Evolutionary conservation across 2,329 filamentous ascomycete species (phyloP).

Genomic region (Arthroderma sp.): DNA sequence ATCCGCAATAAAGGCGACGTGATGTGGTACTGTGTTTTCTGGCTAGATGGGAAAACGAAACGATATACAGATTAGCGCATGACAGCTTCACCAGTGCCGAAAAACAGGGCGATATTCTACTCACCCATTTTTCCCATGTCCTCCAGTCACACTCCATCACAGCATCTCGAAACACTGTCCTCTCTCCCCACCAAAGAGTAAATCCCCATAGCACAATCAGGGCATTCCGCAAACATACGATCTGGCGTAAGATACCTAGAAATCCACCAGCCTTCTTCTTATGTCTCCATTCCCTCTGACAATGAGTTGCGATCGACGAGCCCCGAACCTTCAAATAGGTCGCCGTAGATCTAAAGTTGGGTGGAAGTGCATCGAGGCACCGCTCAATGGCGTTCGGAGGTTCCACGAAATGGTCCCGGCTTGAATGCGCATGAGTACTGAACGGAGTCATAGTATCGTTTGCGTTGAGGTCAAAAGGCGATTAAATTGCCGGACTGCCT

Average conservation of each 20-base stretch:
- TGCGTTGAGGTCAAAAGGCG: neutral
- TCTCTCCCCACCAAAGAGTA: constrained; percentile 72
- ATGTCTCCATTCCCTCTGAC: constrained; percentile 10
- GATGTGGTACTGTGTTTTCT: constrained; percentile 63
- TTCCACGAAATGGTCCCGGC: constrained; percentile 10
- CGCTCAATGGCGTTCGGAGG: constrained; percentile 6
- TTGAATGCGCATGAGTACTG: neutral
- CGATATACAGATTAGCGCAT: constrained; percentile 8
- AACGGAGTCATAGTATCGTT: constrained; percentile 2
- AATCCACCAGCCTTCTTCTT: constrained; percentile 8
- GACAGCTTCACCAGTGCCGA: constrained; percentile 3
- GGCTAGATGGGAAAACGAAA: constrained; percentile 42
- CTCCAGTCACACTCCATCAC: constrained; percentile 67
- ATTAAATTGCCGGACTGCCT: no score
- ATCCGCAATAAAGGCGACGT: constrained; percentile 72
- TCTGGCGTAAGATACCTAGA: constrained; percentile 8
- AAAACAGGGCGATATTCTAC: constrained; percentile 11
- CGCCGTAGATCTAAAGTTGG: neutral
- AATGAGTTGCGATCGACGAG: constrained; percentile 2
- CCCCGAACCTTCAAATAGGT: neutral
- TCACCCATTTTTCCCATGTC: constrained; percentile 86
- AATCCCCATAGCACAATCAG: constrained; percentile 63
- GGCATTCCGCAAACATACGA: constrained; percentile 44
- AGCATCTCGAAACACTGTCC: constrained; percentile 58
- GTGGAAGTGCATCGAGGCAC: constrained; percentile 1